Percentiles rank a stretch among this genome's conserved stretches.
Conservation (phyloP, 164 flowering plant species). For the Umbellularia californica region DNA sequence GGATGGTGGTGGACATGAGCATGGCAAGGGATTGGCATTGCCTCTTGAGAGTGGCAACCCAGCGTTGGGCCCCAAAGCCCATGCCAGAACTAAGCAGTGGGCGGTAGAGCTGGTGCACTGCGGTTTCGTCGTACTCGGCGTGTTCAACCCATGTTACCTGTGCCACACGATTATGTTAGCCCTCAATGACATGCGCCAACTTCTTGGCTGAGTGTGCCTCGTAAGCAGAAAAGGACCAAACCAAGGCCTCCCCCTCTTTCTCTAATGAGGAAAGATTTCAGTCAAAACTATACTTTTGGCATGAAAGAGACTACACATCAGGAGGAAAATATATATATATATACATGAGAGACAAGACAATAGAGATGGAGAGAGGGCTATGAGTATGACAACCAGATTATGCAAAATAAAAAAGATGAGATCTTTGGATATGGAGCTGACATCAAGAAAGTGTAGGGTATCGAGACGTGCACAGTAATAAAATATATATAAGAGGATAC, state of each 20-base stretch:
- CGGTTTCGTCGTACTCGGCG: slow-evolving; percentile 79
- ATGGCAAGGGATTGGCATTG: slow-evolving; percentile 93
- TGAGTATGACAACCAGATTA: too few species aligned
- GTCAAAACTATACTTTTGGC: too few species aligned
- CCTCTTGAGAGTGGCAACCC: slow-evolving; percentile 89
- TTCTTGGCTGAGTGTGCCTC: neutral
- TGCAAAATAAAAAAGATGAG: too few species aligned
- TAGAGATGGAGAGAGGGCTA: too few species aligned
- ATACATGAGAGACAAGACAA: too few species aligned
- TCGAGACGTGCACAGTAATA: too few species aligned
- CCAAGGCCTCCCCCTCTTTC: neutral
- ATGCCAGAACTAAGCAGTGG: slow-evolving; percentile 70
- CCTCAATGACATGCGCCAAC: neutral
- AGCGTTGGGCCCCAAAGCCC: slow-evolving; percentile 93
- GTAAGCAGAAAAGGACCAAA: neutral
- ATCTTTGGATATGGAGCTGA: too few species aligned
- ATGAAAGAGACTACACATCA: too few species aligned
- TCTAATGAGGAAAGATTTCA: neutral
- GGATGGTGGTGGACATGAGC: slow-evolving; percentile 71
- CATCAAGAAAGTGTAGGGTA: too few species aligned
- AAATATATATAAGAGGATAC: too few species aligned
- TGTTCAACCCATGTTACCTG: slow-evolving; percentile 99
- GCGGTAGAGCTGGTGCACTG: slow-evolving; percentile 73
- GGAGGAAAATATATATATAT: too few species aligned
- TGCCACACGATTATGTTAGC: neutral